Evolutionary conservation across 257 asterid species (phyloP).

Genomic region (Verbena officinalis): DNA sequence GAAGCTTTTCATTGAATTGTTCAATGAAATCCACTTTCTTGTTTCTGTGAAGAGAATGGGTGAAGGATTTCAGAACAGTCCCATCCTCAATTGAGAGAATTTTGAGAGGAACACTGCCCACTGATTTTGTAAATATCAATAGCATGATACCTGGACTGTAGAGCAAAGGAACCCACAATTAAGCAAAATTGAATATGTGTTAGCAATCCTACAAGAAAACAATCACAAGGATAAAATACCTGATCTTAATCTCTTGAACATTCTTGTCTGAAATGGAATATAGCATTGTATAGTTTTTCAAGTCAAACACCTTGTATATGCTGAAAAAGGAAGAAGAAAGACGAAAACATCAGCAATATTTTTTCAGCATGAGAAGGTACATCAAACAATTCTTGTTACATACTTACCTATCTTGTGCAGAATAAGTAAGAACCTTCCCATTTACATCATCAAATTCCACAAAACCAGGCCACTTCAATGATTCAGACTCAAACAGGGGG

Average conservation of each 20-base stretch:
- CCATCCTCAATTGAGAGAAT: constrained; percentile 97
- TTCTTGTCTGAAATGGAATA: constrained; percentile 90
- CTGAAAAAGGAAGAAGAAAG: constrained; percentile 46
- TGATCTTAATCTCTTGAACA: constrained; percentile 73
- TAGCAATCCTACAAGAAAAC: not conserved
- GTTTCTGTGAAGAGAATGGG: constrained; percentile 86
- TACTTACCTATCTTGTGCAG: constrained; percentile 91
- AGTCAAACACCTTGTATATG: constrained; percentile 73
- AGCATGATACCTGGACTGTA: constrained; percentile 97
- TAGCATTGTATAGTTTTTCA: constrained; percentile 75
- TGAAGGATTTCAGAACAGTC: constrained; percentile 87
- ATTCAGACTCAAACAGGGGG: constrained; percentile 92
- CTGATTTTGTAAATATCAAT: constrained; percentile 69
- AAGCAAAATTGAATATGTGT: not conserved
- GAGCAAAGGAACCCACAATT: constrained; percentile 11
- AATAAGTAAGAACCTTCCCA: constrained; percentile 96
- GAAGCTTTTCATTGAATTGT: constrained; percentile 97
- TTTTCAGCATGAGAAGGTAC: constrained; percentile 6
- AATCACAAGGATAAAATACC: constrained; percentile 34
- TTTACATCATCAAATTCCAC: constrained; percentile 99
- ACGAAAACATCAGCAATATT: constrained; percentile 27
- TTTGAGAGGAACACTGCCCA: constrained; percentile 83
- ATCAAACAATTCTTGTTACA: not conserved
- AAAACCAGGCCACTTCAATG: constrained; percentile 99
- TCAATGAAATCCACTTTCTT: constrained; percentile 98